Conservation (phyloP, 441 rosid genomes). For the Lepidium campestre region DNA sequence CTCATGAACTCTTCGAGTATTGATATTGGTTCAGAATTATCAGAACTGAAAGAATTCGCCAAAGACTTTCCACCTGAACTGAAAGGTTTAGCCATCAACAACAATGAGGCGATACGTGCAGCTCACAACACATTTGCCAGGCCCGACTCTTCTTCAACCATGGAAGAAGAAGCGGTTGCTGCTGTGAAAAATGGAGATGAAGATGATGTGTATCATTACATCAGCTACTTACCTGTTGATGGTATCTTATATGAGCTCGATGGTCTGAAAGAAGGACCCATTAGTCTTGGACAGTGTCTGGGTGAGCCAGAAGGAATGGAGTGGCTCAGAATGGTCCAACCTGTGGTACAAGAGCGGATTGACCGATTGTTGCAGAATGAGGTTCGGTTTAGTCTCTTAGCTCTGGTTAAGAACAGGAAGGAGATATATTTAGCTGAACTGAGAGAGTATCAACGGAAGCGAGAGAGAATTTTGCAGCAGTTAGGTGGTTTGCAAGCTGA, state of each 20-base stretch:
- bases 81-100: slow-evolving; percentile 32
- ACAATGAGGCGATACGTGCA: slow-evolving; percentile 29
- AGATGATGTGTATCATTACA: slow-evolving; percentile 29
- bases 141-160: slow-evolving; percentile 18
- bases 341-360: slow-evolving; percentile 28
- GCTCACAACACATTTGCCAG: slow-evolving; percentile 33
- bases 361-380: slow-evolving; percentile 19
- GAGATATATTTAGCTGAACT: slow-evolving; percentile 29
- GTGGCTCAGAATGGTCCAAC: slow-evolving; percentile 29
- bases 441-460: slow-evolving; percentile 26
- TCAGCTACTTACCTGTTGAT: slow-evolving; percentile 31
- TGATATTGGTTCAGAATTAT: slow-evolving; percentile 23
- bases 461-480: slow-evolving; percentile 32
- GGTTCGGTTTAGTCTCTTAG: slow-evolving; percentile 29
- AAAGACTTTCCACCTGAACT: slow-evolving; percentile 34
- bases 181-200: slow-evolving; percentile 16
- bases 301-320: slow-evolving; percentile 24
- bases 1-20: slow-evolving; percentile 30
- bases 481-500: slow-evolving; percentile 43
- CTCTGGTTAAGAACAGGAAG: slow-evolving; percentile 30
- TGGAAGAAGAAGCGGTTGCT: slow-evolving; percentile 15
- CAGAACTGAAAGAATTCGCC: slow-evolving; percentile 25
- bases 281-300: slow-evolving; percentile 29
- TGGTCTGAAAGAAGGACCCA: slow-evolving; percentile 34
- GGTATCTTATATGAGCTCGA: slow-evolving; percentile 30